Evolutionary conservation across 176 grass and related monocot species (phyloP), one percentile per base, ranked within the genome.

Genomic region (Carex myosuroides): DNA sequence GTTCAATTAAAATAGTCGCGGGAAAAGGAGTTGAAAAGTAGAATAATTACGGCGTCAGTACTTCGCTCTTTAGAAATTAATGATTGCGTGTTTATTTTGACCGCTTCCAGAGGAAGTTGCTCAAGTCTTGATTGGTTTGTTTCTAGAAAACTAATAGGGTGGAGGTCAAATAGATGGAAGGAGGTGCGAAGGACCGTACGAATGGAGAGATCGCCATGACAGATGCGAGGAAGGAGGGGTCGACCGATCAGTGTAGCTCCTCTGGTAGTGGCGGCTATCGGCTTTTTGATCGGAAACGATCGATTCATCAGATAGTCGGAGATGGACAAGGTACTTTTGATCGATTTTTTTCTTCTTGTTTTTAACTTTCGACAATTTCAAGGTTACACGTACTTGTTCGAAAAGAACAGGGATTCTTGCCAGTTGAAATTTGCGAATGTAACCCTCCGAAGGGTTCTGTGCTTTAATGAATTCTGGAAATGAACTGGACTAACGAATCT

Each of bases 291-390:
- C 85, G 89, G 46, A 61, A 88, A 64, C 81, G 85, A n/a, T 87
- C 96, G 18, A 88, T 95, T 17, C 91, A 92, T 62, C 91, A 93
- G 84, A 95, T 99, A 53, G 89, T 91, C 74, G 93, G 96, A 56
- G 91, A 93, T 30, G 96, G 93, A 55, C 87, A 89, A 88, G 93
- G 96, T 95, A 74, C 44, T 20, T 39, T 26, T 32, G n/a, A 3
- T 78, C 29, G 11, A 29, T 54, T 37, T 5, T 3, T 3, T 46
- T 11, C 22, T 72, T 46, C 39, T 72, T 5, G 6, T 11, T 46
- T 48, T 42, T 2, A 41, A 69, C 33, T 69, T 69, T 39, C 33
- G 39, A 69, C 39, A 3, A n/a, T 39, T 68, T 41, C 66, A 18
- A 69, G 32, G 5, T 41, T 69, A 69, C 5, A 6, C 8, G 32